A percentile compares a stretch with the other conserved stretches of the same genome.
phyloP scores from a whole-genome alignment of 371 early-diverging fungal species.

The Mucor circinelloides region DNA sequence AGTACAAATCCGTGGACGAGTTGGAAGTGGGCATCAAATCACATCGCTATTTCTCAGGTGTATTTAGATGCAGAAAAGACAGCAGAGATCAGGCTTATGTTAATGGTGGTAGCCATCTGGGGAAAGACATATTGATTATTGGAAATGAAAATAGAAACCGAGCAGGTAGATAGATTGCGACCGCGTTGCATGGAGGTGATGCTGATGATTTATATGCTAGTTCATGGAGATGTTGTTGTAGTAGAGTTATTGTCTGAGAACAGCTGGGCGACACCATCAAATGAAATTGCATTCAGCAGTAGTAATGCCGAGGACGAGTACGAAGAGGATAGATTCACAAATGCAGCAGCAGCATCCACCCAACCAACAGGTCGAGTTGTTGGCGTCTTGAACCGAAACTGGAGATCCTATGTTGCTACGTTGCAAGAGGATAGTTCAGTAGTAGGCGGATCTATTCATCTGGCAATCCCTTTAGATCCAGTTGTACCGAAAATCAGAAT shows the following conservation, averaged over 20 bases:
- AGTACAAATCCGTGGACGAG: constrained; percentile 64
- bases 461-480: constrained; percentile 82
- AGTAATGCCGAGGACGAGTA: constrained; percentile 45
- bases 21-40: constrained; percentile 65
- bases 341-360: constrained; percentile 19
- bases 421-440: constrained; percentile 71
- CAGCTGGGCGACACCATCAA: constrained; percentile 60
- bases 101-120: constrained; percentile 41
- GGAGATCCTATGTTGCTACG: constrained; percentile 91
- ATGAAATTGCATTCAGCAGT: constrained; percentile 54
- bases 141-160: constrained; percentile 80
- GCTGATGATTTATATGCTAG: constrained; percentile 21
- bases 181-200: neutral
- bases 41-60: constrained; percentile 55
- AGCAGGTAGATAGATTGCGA: constrained; percentile 43
- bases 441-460: constrained; percentile 62
- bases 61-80: constrained; percentile 51
- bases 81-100: constrained; percentile 64
- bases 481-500: constrained; percentile 90
- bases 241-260: constrained; percentile 70
- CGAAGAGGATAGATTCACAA: constrained; percentile 21
- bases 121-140: constrained; percentile 61
- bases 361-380: constrained; percentile 75
- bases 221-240: constrained; percentile 85
- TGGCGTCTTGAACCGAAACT: constrained; percentile 83